These are phyloP conservation scores for Boletellus ananiceps DNA, from an alignment of 768 basidiomycete species.

Conservation along the genomic window DNA sequence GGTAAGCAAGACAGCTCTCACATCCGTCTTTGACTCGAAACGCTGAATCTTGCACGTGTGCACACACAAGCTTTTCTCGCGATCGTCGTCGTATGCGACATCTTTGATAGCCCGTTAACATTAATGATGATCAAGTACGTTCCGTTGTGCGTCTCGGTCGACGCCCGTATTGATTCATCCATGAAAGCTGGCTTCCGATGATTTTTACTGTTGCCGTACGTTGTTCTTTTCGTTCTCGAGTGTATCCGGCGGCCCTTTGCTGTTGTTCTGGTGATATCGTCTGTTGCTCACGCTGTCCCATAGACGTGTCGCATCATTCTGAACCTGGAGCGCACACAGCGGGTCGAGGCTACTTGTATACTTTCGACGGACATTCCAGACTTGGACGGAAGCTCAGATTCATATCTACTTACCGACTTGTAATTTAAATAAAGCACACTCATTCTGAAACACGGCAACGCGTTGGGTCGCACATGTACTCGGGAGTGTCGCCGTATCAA, in stretches of 20 bases:
- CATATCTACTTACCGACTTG: constrained; percentile 8
- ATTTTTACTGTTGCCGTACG: constrained; percentile 16
- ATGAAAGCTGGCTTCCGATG: constrained; percentile 20
- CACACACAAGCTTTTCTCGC: constrained; percentile 12
- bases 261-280: neutral
- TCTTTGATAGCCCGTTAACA: constrained; percentile 2
- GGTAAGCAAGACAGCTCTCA: constrained; percentile 7
- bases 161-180: neutral
- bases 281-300: neutral
- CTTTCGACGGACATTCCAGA: constrained; percentile 19
- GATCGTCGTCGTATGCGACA: neutral
- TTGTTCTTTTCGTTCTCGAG: neutral
- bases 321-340: constrained; percentile 10
- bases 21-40: neutral
- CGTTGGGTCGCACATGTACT: neutral
- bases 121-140: constrained; percentile 16
- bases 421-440: neutral
- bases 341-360: neutral
- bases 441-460: neutral
- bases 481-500: too few relatives aligned
- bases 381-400: constrained; percentile 11
- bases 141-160: neutral
- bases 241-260: too few relatives aligned
- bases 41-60: neutral
- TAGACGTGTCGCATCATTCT: constrained; percentile 18